A percentile compares a stretch with the other conserved stretches of the same genome.
Conservation (phyloP, 129 eudicot genomes). For the Flaveria linearis region DNA sequence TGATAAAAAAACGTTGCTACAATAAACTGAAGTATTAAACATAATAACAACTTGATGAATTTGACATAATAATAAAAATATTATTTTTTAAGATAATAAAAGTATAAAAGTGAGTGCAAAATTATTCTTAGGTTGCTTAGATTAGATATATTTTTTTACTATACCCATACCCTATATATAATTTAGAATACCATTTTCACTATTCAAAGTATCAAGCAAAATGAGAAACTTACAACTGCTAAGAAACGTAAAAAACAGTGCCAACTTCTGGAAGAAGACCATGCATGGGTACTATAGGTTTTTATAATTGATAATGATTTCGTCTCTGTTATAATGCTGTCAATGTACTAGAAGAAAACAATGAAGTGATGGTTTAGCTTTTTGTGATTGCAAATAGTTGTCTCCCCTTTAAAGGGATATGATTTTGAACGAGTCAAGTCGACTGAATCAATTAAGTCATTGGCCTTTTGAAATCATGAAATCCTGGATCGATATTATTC, state of each 20-base stretch:
- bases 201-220: background rate
- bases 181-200: background rate
- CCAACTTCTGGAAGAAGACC: background rate
- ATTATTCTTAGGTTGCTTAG: no score
- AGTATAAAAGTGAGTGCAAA: no score
- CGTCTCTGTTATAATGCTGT: background rate
- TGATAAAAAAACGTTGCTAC: no score
- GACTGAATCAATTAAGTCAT: background rate
- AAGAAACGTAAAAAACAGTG: background rate
- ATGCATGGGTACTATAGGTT: background rate
- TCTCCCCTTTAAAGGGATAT: background rate
- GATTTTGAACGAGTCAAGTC: background rate
- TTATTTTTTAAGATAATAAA: no score
- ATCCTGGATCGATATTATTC: conserved; percentile 1
- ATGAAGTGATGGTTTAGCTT: background rate
- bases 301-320: background rate
- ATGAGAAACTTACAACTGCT: background rate
- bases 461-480: background rate
- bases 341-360: background rate
- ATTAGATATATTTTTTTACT: no score
- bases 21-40: no score
- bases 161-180: background rate
- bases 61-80: no score
- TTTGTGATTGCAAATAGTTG: background rate
- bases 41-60: no score